These are phyloP conservation scores for Epichloe gansuensis DNA, from an alignment of 2,329 filamentous ascomycete genomes.

Conservation along the genomic window DNA sequence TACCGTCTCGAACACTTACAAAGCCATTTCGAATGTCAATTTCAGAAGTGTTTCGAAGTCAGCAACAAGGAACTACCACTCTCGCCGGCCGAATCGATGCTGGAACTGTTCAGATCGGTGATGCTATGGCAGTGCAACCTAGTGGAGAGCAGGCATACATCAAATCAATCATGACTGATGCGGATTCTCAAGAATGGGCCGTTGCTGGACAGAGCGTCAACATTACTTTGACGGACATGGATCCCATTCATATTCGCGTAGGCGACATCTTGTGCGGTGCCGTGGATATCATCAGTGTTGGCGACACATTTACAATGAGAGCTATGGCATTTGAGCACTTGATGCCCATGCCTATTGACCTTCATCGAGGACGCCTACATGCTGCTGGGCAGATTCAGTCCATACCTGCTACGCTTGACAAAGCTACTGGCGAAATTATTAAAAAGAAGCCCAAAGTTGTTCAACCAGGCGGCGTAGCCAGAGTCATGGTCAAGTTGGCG, in stretches of 20 bases:
- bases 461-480: slow-evolving; percentile 64
- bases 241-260: slow-evolving; percentile 66
- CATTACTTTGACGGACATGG: slow-evolving; percentile 75
- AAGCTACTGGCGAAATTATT: slow-evolving; percentile 57
- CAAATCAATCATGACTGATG: slow-evolving; percentile 69
- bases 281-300: slow-evolving; percentile 52
- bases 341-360: slow-evolving; percentile 77
- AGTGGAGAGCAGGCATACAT: slow-evolving; percentile 69
- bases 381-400: slow-evolving; percentile 61
- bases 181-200: slow-evolving; percentile 68
- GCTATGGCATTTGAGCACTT: slow-evolving; percentile 82
- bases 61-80: slow-evolving; percentile 70
- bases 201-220: slow-evolving; percentile 84
- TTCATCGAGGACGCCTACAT: slow-evolving; percentile 77
- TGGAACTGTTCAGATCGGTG: slow-evolving; percentile 74
- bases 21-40: slow-evolving; percentile 81
- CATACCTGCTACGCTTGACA: slow-evolving; percentile 66
- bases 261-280: slow-evolving; percentile 80
- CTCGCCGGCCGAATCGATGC: slow-evolving; percentile 78
- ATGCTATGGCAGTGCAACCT: slow-evolving; percentile 67
- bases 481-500: slow-evolving; percentile 64
- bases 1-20: slow-evolving; percentile 50
- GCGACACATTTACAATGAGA: slow-evolving; percentile 68
- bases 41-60: slow-evolving; percentile 71
- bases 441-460: slow-evolving; percentile 83